Evolutionary conservation across 75 land plant genomes (phyloP).

Genomic region (Picea glauca): DNA sequence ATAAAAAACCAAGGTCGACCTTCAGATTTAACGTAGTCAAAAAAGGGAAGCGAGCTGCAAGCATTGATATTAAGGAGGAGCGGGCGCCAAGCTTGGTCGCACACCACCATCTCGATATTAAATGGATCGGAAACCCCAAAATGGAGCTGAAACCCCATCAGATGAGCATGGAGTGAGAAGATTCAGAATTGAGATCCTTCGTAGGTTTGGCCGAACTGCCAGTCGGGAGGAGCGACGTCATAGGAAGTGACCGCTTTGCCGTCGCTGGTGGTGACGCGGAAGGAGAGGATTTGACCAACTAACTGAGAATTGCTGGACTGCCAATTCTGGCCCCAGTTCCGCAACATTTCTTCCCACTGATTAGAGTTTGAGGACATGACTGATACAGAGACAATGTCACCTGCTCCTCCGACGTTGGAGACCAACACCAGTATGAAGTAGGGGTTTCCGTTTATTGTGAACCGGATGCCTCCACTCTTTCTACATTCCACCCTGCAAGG

Average conservation of each 20-base stretch:
- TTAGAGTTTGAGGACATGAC: conserved; percentile 23
- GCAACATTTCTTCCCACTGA: conserved; percentile 28
- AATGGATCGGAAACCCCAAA: too few relatives aligned
- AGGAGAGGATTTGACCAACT: conserved; percentile 30
- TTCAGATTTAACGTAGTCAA: too few relatives aligned
- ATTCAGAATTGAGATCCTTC: not conserved
- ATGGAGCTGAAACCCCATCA: too few relatives aligned
- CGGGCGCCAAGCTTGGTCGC: too few relatives aligned
- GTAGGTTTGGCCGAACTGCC: conserved; percentile 13
- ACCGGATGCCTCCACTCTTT: conserved; percentile 45
- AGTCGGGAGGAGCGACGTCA: not conserved
- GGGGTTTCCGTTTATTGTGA: conserved; percentile 46
- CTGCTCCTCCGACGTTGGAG: conserved; percentile 55
- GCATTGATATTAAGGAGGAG: too few relatives aligned
- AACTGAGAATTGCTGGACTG: conserved; percentile 17
- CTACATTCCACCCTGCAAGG: conserved; percentile 36
- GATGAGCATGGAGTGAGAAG: too few relatives aligned
- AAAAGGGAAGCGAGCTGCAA: too few relatives aligned
- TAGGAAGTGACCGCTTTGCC: conserved; percentile 20
- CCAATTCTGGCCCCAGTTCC: conserved; percentile 73
- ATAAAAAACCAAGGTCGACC: too few relatives aligned
- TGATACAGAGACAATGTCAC: conserved; percentile 33
- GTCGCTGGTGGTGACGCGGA: conserved; percentile 32
- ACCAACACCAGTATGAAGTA: conserved; percentile 56
- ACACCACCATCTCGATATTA: too few relatives aligned